Conservation (phyloP, 2,329 filamentous ascomycete species). For the Westerdykella aurantiaca region DNA sequence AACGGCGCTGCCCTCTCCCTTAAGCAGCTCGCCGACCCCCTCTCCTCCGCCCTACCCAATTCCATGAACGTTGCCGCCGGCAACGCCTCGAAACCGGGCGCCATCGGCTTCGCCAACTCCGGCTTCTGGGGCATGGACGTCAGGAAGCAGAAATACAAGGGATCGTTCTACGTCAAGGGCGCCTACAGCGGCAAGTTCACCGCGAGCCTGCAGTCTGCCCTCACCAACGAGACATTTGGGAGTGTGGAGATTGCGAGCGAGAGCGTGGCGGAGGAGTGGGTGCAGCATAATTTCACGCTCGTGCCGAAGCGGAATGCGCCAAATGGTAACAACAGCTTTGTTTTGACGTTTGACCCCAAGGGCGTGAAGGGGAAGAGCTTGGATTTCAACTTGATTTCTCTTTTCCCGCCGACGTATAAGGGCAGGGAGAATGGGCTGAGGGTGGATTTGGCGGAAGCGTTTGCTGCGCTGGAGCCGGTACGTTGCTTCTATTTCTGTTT, state of each 20-base stretch:
- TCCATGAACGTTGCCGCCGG: constrained; percentile 42
- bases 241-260: constrained; percentile 9
- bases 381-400: constrained; percentile 46
- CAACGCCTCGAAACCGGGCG: neutral
- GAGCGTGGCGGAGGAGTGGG: constrained; percentile 6
- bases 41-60: constrained; percentile 49
- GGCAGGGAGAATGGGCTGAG: constrained; percentile 44
- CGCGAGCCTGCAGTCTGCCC: constrained; percentile 9
- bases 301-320: constrained; percentile 21
- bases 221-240: constrained; percentile 11
- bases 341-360: constrained; percentile 42
- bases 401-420: constrained; percentile 50
- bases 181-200: constrained; percentile 21
- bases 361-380: constrained; percentile 33
- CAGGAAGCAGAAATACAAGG: constrained; percentile 39
- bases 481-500: constrained; percentile 41
- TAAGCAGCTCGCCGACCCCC: constrained; percentile 42
- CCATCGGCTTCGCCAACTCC: constrained; percentile 23
- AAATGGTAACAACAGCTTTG: constrained; percentile 45
- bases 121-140: constrained; percentile 48
- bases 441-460: constrained; percentile 42
- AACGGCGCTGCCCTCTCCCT: constrained; percentile 47
- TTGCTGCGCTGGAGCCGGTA: constrained; percentile 33
- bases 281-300: constrained; percentile 9
- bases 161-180: constrained; percentile 40